Evolutionary conservation across 306 rosid species (phyloP).

Genomic region (Argentina anserina): DNA sequence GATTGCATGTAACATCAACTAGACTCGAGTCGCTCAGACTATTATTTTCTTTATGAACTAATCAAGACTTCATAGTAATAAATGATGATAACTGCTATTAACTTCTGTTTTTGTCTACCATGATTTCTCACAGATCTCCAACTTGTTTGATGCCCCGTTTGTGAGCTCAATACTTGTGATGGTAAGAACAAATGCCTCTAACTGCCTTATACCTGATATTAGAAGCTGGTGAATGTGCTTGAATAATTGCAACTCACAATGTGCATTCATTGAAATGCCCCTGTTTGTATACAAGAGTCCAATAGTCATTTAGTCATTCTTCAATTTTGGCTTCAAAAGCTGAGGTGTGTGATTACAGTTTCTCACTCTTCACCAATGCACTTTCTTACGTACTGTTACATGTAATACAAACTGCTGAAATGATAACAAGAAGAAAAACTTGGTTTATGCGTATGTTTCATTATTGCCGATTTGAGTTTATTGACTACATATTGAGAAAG

Average conservation of each 20-base stretch:
- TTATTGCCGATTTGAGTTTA: background rate
- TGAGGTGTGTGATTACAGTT: background rate
- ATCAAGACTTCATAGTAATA: background rate
- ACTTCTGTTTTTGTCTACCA: constrained; percentile 16
- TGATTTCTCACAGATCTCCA: constrained; percentile 77
- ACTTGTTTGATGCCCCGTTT: constrained; percentile 94
- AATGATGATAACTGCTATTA: constrained; percentile 8
- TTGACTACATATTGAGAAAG: background rate
- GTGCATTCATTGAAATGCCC: background rate
- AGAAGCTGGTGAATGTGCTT: background rate
- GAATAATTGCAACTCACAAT: background rate
- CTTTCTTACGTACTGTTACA: background rate
- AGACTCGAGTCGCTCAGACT: background rate
- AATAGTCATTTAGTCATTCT: background rate
- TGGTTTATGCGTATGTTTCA: background rate
- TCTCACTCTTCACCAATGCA: background rate
- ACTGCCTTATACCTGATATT: background rate
- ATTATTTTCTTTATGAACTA: background rate
- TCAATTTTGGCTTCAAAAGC: background rate
- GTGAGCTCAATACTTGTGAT: constrained; percentile 91
- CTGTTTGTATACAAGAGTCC: background rate
- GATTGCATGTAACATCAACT: constrained; percentile 69
- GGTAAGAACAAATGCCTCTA: constrained; percentile 41
- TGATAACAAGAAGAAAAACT: background rate
- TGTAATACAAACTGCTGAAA: background rate